Conservation (phyloP, 495 filamentous ascomycete species). For the Cercophora sp. region DNA sequence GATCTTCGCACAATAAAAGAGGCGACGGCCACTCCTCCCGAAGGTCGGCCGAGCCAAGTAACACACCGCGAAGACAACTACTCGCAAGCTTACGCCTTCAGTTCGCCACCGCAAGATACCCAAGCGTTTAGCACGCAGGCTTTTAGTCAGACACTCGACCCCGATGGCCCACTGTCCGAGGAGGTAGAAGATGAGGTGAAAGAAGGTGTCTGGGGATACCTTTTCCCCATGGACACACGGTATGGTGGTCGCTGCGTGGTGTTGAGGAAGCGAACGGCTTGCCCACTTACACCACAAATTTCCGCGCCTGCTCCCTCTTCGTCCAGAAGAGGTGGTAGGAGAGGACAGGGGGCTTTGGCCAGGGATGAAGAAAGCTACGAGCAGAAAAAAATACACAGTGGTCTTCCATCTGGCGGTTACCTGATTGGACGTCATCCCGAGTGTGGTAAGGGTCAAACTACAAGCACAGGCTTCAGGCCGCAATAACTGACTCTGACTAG, state of each 20-base stretch:
- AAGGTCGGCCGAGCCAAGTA: conserved; percentile 55
- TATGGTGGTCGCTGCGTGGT: conserved; percentile 66
- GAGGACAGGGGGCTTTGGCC: conserved; percentile 36
- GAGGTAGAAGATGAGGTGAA: conserved; percentile 83
- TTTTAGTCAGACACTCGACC: conserved; percentile 78
- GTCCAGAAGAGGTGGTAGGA: conserved; percentile 27
- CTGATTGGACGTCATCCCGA: conserved; percentile 90
- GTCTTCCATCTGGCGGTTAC: conserved; percentile 73
- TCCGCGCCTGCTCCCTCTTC: conserved; percentile 14
- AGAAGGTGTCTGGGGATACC: conserved; percentile 93
- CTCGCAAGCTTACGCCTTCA: conserved; percentile 45
- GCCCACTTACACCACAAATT: conserved; percentile 50
- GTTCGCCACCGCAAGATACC: conserved; percentile 54
- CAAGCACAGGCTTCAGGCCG: not conserved
- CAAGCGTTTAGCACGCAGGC: conserved; percentile 72
- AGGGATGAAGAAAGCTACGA: conserved; percentile 58
- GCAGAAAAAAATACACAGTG: conserved; percentile 50
- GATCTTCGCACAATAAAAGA: conserved; percentile 58
- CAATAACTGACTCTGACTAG: conserved; percentile 38
- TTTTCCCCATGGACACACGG: conserved; percentile 71
- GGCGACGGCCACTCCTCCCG: conserved; percentile 66
- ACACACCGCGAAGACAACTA: conserved; percentile 42
- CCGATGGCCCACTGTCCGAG: conserved; percentile 67
- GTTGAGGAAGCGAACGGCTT: conserved; percentile 62
- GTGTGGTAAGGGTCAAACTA: conserved; percentile 73